phyloP scores from a whole-genome alignment of 108 stramenopile species.

The Thalassiosira profunda region DNA sequence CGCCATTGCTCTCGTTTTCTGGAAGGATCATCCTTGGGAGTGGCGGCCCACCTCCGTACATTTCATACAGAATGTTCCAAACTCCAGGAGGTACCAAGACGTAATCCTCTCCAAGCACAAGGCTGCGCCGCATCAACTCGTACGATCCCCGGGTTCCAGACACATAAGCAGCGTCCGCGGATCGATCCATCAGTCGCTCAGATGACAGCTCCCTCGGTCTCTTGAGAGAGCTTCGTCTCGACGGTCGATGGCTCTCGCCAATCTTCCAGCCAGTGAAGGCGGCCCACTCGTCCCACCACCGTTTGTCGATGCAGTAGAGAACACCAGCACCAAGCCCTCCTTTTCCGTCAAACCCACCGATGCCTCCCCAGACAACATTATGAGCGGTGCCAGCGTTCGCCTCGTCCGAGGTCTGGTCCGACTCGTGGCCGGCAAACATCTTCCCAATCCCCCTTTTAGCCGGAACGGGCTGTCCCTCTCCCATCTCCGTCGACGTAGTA shows the following conservation, averaged over 20 bases:
- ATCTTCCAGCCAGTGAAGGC: conserved; percentile 74
- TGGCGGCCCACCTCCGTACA: conserved; percentile 92
- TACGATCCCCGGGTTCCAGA: conserved; percentile 82
- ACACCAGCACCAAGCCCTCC: conserved; percentile 83
- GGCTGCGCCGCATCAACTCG: conserved; percentile 60
- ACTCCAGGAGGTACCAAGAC: conserved; percentile 81
- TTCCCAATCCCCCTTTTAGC: conserved; percentile 19
- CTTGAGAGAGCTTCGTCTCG: conserved; percentile 16
- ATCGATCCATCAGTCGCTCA: conserved; percentile 66
- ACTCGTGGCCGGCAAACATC: conserved; percentile 15
- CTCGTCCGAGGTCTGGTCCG: conserved; percentile 9
- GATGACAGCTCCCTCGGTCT: conserved; percentile 74
- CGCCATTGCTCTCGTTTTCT: conserved; percentile 4
- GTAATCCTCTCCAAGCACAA: conserved; percentile 53
- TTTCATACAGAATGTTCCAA: conserved; percentile 89
- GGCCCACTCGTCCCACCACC: conserved; percentile 88
- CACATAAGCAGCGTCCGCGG: conserved; percentile 48
- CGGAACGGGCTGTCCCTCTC: not conserved
- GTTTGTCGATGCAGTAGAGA: conserved; percentile 77
- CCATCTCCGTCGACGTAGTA: not conserved
- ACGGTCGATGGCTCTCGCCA: conserved; percentile 27
- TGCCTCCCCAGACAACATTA: conserved; percentile 67
- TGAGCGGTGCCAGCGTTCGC: not conserved
- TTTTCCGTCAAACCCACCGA: conserved; percentile 80
- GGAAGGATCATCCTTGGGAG: conserved; percentile 79